phyloP scores from a whole-genome alignment of 176 grass and related monocot species.

The Aegilops speltoides region DNA sequence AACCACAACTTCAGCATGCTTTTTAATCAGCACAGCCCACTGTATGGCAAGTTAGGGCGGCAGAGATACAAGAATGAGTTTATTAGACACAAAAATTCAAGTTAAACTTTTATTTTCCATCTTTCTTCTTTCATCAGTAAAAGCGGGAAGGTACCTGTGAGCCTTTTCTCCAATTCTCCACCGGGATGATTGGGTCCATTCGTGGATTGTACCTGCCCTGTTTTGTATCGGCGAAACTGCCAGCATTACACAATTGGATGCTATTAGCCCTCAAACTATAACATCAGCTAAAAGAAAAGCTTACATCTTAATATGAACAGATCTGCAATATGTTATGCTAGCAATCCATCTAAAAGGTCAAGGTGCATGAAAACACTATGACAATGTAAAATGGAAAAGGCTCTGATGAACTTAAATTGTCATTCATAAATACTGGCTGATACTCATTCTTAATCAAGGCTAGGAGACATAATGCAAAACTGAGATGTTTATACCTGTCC shows the following conservation, averaged over 20 bases:
- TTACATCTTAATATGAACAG: slow-evolving; percentile 26
- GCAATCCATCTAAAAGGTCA: neutral
- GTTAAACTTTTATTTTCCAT: neutral
- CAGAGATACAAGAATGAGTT: slow-evolving; percentile 21
- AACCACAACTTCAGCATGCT: slow-evolving; percentile 90
- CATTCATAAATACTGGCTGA: slow-evolving; percentile 13
- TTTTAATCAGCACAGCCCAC: slow-evolving; percentile 95
- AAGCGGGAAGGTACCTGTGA: slow-evolving; percentile 70
- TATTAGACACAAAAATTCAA: neutral
- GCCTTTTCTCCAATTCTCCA: slow-evolving; percentile 96
- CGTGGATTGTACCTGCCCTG: slow-evolving; percentile 93
- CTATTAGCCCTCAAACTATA: slow-evolving; percentile 23
- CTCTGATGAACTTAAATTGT: neutral
- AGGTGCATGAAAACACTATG: neutral
- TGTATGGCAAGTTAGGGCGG: slow-evolving; percentile 16
- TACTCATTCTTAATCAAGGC: slow-evolving; percentile 21
- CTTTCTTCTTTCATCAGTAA: neutral
- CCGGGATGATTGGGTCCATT: slow-evolving; percentile 86
- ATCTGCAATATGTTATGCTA: slow-evolving; percentile 4
- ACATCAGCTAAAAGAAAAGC: neutral
- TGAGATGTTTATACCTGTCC: slow-evolving; percentile 74
- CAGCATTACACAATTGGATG: slow-evolving; percentile 48
- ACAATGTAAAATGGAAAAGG: neutral
- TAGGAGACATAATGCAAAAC: slow-evolving; percentile 1
- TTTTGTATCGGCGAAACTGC: slow-evolving; percentile 99